Evolutionary conservation across 2,329 filamentous ascomycete genomes (phyloP), one percentile per base, ranked within the genome.

Genomic region (Cryphonectria radicalis): DNA sequence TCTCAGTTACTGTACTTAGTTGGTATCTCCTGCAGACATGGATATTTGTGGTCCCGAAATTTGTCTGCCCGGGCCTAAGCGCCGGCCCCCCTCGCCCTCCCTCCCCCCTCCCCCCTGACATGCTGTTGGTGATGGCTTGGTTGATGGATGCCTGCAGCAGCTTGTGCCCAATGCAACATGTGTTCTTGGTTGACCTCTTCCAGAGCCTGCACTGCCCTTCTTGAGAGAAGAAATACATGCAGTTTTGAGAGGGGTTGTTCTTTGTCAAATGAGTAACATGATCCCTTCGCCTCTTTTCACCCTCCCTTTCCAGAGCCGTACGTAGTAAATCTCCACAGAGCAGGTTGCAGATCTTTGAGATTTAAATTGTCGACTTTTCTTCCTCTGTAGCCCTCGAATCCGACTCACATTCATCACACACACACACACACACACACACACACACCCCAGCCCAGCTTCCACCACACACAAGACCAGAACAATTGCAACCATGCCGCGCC

Each of bases 71-170:
- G 13, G 13, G 37, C 60, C 60, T 64, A 64, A 43, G 37, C 62
- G 62, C 62, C 37, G 62, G 62, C 40, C 62, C 62, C 62, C 62
- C 62, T 22, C 7, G 19, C 32, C 19, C 3, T 22, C 6, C 43
- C 3, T 50, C 43, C 43, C 43, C 17, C 22, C 46, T n/a, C n/a
- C n/a, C n/a, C n/a, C n/a, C 22, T 50, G 35, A 46, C 37, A 46
- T 4, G 42, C 40, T 14, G 62, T 64, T 64, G 62, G 62, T 25
- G 55, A 35, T 59, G 55, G 55, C 55, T 59, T 59, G 32, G n/a
- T 63, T 63, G 37, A 59, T 69, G 68, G 63, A 25, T 63, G 59
- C 53, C 43, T 67, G 68, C 68, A 70, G 64, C 35, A 43, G 53
- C 40, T 42, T 62, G 28, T 55, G 53, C 25, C 8, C 19, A 46